Conservation (phyloP, 148 eudicot species). For the Camellia japonica region DNA sequence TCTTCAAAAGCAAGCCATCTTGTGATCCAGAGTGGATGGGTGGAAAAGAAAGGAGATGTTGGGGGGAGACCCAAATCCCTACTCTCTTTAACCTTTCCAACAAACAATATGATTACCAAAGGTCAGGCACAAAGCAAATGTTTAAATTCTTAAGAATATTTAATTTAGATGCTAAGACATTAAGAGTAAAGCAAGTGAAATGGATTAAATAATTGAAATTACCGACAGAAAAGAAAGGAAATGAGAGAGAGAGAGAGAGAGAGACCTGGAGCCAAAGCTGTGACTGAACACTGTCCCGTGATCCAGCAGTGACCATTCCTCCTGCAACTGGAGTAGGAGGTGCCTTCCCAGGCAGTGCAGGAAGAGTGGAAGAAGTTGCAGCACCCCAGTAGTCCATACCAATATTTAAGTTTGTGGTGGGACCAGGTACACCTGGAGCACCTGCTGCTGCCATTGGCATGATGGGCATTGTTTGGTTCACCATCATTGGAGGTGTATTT, state of each 20-base stretch:
- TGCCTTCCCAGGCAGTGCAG: conserved; percentile 66
- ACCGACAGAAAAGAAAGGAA: background rate
- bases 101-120: background rate
- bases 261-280: conserved; percentile 78
- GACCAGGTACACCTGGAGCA: conserved; percentile 62
- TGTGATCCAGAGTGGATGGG: background rate
- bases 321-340: conserved; percentile 64
- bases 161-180: background rate
- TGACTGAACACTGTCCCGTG: conserved; percentile 78
- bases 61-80: background rate
- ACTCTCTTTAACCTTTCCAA: background rate
- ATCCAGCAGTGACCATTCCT: conserved; percentile 70
- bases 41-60: background rate
- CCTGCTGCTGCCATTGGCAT: conserved; percentile 66
- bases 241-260: conserved; percentile 8
- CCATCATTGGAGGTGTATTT: conserved; percentile 52
- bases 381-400: conserved; percentile 98
- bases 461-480: conserved; percentile 57
- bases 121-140: background rate
- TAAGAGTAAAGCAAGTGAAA: background rate
- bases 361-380: conserved; percentile 56
- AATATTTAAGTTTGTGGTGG: conserved; percentile 89
- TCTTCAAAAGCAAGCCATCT: background rate
- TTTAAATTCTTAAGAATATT: background rate
- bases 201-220: background rate